Conservation (phyloP, 306 rosid genomes). For the Delonix regia region DNA sequence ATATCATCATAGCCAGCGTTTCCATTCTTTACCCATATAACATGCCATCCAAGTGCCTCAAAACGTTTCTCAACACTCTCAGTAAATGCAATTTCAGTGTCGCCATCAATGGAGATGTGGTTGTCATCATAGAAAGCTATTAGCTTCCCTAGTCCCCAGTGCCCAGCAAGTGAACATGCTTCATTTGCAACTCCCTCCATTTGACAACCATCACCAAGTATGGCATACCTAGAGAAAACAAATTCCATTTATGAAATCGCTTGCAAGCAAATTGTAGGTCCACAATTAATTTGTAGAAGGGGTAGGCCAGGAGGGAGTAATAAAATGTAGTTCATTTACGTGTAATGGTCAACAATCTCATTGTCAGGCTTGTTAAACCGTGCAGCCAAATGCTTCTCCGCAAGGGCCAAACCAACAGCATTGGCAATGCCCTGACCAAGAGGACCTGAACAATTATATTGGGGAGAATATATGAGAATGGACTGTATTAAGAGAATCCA, state of each 20-base stretch:
- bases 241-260: constrained; percentile 23
- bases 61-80: constrained; percentile 87
- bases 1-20: constrained; percentile 92
- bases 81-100: constrained; percentile 92
- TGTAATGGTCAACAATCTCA: constrained; percentile 92
- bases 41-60: constrained; percentile 98
- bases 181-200: constrained; percentile 99
- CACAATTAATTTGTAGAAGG: not conserved
- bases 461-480: not conserved
- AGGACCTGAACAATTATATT: constrained; percentile 66
- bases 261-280: not conserved
- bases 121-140: constrained; percentile 96
- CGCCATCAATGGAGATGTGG: constrained; percentile 97
- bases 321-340: constrained; percentile 56
- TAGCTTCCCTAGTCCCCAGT: constrained; percentile 98
- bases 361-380: constrained; percentile 90
- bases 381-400: constrained; percentile 98
- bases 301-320: not conserved
- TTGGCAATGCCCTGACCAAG: constrained; percentile 98
- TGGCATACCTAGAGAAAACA: constrained; percentile 60
- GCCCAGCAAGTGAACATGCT: constrained; percentile 92
- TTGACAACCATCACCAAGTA: constrained; percentile 95
- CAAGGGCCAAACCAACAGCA: constrained; percentile 98
- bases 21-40: constrained; percentile 98
- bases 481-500: constrained; percentile 6